Evolutionary conservation across 2,329 filamentous ascomycete species (phyloP), one percentile per base, ranked within the genome.

Genomic region (Madurella fahalii): DNA sequence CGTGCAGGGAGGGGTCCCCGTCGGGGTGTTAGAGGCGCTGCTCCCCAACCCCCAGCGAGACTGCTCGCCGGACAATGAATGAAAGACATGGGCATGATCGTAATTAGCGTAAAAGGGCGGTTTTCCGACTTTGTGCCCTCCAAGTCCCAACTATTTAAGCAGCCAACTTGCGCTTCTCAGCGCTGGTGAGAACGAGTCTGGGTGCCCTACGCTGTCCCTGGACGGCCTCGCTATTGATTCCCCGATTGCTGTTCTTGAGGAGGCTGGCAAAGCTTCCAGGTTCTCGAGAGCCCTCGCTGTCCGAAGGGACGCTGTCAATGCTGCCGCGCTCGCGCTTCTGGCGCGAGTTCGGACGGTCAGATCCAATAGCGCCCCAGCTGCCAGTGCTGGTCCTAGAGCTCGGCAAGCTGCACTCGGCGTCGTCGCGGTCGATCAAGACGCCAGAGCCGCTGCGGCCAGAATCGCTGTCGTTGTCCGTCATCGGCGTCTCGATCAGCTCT

Each of bases 151-250:
- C 9, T 46, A 47, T 39, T 49, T 60, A 66, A 46, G 61, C 71
- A 56, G 54, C 67, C 72, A 82, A 87, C 80, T 90, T 95, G 72
- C 91, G 88, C 83, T 95, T 96, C 77, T 95, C 91, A 59, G 85
- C 87, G 70, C 86, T 92, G 62, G 89, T 92, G 62, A 96, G 81
- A 62, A 96, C 87, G 68, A 96, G 83, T 79, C 91, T 87, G 51
- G 90, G 87, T 63, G 87, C 88, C 77, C 87, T 92, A 73, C 90
- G 89, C 72, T 90, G 84, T 56, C 80, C 78, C 60, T 82, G 79
- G 49, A 73, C 71, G 41, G 74, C 75, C 64, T 84, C 78, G 59
- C 81, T 72, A 71, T 69, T 84, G 80, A 73, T 76, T 70, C 46
- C 73, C 71, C 67, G 77, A 70, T 68, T 77, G 71, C 76, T 77